Conservation (phyloP, 352 stramenopile genomes). For the Phytopythium delawarense region DNA sequence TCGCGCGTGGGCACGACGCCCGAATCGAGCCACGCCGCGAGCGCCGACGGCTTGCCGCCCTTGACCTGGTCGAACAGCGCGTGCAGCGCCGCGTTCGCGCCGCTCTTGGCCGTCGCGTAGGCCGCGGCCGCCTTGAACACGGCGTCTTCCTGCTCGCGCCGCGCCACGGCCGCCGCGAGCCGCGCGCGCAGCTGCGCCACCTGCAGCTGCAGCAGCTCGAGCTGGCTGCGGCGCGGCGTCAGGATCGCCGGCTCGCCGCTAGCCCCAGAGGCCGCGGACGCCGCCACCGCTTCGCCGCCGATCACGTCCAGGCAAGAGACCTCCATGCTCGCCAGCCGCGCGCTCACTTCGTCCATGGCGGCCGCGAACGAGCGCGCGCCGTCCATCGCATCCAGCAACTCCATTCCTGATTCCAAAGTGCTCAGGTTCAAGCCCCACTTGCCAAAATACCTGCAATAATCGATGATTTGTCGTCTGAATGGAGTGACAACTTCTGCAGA, state of each 20-base stretch:
- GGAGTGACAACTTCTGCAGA: too few species aligned
- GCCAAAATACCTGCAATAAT: too few species aligned
- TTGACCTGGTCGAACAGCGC: slow-evolving; percentile 74
- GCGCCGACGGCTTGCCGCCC: slow-evolving; percentile 41
- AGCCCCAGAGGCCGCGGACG: background rate
- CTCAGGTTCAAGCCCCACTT: too few species aligned
- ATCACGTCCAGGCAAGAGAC: slow-evolving; percentile 43
- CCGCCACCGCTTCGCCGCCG: slow-evolving; percentile 2
- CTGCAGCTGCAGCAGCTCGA: slow-evolving; percentile 45
- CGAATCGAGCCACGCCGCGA: slow-evolving; percentile 60
- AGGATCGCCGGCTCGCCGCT: background rate
- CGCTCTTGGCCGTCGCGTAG: slow-evolving; percentile 66
- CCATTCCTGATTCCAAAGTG: too few species aligned
- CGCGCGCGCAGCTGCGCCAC: slow-evolving; percentile 39
- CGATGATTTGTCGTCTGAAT: too few species aligned
- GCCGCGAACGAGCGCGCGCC: slow-evolving; percentile 12
- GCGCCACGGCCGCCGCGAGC: slow-evolving; percentile 37
- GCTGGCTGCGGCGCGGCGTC: slow-evolving; percentile 4
- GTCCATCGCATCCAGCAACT: background rate
- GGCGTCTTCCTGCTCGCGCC: slow-evolving; percentile 61
- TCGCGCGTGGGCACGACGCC: slow-evolving; percentile 75
- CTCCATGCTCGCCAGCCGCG: slow-evolving; percentile 46
- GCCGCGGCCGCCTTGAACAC: slow-evolving; percentile 51
- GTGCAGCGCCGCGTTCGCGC: slow-evolving; percentile 69
- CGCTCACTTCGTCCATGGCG: slow-evolving; percentile 40